Evolutionary conservation across 345 rosid species (phyloP).

Genomic region (Syzygium oleosum): DNA sequence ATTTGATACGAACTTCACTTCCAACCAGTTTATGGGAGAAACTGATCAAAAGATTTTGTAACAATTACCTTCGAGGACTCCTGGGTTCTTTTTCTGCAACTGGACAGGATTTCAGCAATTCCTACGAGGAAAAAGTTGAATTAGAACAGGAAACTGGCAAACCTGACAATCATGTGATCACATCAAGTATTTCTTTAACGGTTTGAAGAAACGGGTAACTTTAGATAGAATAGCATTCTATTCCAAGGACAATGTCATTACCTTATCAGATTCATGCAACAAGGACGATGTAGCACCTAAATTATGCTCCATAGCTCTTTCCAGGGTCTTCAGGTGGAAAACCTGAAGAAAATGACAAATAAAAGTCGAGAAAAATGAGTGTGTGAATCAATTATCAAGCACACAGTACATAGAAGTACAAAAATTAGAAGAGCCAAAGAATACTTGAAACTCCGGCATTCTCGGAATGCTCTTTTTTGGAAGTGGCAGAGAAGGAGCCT

Average conservation of each 20-base stretch:
- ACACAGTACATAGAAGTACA: not conserved
- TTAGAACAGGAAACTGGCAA: not conserved
- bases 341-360: conserved; percentile 38
- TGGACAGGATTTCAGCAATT: conserved; percentile 1
- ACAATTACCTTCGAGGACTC: conserved; percentile 49
- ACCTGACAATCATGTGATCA: not conserved
- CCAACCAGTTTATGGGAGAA: not conserved
- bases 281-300: conserved; percentile 37
- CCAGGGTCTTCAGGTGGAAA: conserved; percentile 75
- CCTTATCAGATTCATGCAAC: conserved; percentile 41
- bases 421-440: not conserved
- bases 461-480: conserved; percentile 73
- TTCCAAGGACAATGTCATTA: conserved; percentile 1
- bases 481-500: conserved; percentile 73
- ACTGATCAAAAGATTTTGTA: not conserved
- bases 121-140: not conserved
- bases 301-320: conserved; percentile 80
- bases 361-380: conserved; percentile 5
- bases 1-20: not conserved
- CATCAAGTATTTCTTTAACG: not conserved
- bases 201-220: not conserved
- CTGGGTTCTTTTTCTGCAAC: conserved; percentile 34
- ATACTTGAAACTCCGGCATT: conserved; percentile 81
- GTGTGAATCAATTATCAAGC: not conserved
- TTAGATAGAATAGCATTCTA: not conserved